A percentile compares a stretch with the other conserved stretches of the same genome.
Evolutionary conservation across 1,139 yeast species (phyloP).

Genomic region (Yamadazyma pseudoaaseri): DNA sequence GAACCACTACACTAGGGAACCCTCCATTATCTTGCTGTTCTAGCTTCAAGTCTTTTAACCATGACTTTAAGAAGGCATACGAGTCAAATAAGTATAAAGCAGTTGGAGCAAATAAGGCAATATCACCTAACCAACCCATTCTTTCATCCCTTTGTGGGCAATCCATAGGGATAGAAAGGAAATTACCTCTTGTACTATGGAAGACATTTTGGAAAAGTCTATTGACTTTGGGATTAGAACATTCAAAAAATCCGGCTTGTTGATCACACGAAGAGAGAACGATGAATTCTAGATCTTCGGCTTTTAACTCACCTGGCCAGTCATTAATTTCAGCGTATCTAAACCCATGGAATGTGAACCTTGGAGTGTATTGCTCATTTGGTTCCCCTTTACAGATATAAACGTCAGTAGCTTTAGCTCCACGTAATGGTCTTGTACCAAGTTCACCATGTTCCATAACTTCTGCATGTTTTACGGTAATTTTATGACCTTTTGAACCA

Average conservation of each 20-base stretch:
- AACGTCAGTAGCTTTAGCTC: no score
- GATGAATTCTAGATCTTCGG: no score
- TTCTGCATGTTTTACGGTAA: no score
- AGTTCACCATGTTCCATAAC: no score
- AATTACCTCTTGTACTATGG: slow-evolving; percentile 18
- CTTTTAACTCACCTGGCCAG: no score
- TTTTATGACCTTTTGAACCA: no score
- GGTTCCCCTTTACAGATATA: no score
- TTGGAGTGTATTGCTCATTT: no score
- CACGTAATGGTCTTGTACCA: no score
- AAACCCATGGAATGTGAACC: no score
- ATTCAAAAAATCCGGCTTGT: slow-evolving; percentile 15
- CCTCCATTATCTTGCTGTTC: slow-evolving; percentile 12
- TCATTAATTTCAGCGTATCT: no score
- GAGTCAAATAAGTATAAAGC: slow-evolving; percentile 17
- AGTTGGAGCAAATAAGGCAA: slow-evolving; percentile 18
- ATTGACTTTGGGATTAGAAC: slow-evolving; percentile 14
- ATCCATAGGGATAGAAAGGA: slow-evolving; percentile 12
- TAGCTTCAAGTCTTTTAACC: slow-evolving; percentile 7
- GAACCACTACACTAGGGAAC: slow-evolving; percentile 17
- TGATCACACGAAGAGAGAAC: no score
- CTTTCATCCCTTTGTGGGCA: slow-evolving; percentile 23
- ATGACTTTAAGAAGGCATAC: slow-evolving; percentile 12
- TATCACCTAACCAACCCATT: slow-evolving; percentile 21
- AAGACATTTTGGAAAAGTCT: slow-evolving; percentile 14